Percentiles rank a stretch among this genome's conserved stretches.
Conservation (phyloP, 768 basidiomycete genomes). For the Russula griseocarnosa region DNA sequence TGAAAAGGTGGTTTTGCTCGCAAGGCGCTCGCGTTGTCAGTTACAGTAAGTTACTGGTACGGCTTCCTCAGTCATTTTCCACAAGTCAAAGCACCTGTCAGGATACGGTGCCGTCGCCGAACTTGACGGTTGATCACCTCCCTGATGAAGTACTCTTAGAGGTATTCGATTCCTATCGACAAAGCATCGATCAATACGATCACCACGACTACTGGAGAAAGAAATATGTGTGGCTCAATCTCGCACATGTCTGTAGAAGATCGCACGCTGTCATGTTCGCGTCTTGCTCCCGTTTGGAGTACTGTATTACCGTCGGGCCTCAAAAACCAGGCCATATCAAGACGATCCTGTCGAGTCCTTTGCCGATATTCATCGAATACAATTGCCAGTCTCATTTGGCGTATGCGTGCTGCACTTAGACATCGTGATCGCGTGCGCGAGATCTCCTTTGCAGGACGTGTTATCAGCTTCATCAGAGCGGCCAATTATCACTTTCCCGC, state of each 20-base stretch:
- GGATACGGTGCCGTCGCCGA: neutral
- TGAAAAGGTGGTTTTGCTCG: neutral
- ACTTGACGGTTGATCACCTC: neutral
- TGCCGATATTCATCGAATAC: conserved; percentile 7
- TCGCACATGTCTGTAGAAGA: conserved; percentile 6
- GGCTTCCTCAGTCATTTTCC: neutral
- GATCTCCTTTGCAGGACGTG: neutral
- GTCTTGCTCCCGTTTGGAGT: conserved; percentile 3
- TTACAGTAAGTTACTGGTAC: too few relatives aligned
- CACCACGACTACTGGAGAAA: neutral
- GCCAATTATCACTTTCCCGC: neutral
- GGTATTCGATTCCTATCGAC: neutral
- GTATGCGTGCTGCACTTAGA: neutral
- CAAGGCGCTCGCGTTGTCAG: neutral
- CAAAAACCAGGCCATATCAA: neutral
- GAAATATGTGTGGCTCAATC: conserved; percentile 28
- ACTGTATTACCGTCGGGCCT: neutral
- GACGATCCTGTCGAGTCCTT: neutral
- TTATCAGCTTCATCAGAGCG: neutral
- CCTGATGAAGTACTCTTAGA: neutral
- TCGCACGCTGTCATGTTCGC: conserved; percentile 5
- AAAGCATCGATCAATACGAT: neutral
- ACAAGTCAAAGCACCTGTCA: neutral
- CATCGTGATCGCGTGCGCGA: neutral
- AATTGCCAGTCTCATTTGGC: fast-evolving